A percentile compares a stretch with the other conserved stretches of the same genome.
Evolutionary conservation across 768 basidiomycete genomes (phyloP).

Genomic region (Leccinellum rugosiceps): DNA sequence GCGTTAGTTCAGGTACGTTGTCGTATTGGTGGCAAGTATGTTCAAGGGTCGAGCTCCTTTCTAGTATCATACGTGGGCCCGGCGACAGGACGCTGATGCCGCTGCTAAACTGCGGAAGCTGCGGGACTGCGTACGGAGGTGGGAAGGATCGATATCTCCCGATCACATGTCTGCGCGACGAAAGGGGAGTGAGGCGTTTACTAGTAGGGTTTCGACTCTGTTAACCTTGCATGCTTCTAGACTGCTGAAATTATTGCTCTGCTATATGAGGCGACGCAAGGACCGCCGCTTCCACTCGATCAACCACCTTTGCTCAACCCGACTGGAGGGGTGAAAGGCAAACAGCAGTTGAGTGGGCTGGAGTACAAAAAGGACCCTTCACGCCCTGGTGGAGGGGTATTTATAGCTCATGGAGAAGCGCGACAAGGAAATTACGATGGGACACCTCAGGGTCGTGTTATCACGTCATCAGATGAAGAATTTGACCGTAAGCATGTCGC

Average conservation of each 20-base stretch:
- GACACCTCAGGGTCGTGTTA: conserved; percentile 53
- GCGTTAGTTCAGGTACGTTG: conserved; percentile 81
- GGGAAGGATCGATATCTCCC: conserved; percentile 83
- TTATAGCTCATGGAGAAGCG: conserved; percentile 58
- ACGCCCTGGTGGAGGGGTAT: conserved; percentile 85
- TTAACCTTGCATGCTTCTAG: conserved; percentile 36
- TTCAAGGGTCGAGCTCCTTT: conserved; percentile 7
- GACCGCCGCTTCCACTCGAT: conserved; percentile 51
- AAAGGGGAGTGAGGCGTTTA: conserved; percentile 51
- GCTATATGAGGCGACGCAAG: conserved; percentile 91
- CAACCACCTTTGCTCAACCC: conserved; percentile 72
- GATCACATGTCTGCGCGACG: conserved; percentile 95
- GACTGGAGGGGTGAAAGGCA: conserved; percentile 65
- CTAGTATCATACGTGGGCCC: conserved; percentile 92
- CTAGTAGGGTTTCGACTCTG: not conserved
- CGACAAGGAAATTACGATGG: conserved; percentile 47
- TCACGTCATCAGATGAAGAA: conserved; percentile 45
- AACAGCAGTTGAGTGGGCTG: conserved; percentile 48
- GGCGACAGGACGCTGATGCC: conserved; percentile 74
- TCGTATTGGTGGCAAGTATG: not conserved
- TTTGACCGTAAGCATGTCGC: conserved; percentile 47
- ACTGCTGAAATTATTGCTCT: conserved; percentile 91
- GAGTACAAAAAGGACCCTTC: conserved; percentile 78
- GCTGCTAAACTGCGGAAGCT: conserved; percentile 72
- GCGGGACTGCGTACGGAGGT: conserved; percentile 79